Base-by-base conservation (phyloP, 2,329 filamentous ascomycete genomes). In the Penicillium concentricum region DNA sequence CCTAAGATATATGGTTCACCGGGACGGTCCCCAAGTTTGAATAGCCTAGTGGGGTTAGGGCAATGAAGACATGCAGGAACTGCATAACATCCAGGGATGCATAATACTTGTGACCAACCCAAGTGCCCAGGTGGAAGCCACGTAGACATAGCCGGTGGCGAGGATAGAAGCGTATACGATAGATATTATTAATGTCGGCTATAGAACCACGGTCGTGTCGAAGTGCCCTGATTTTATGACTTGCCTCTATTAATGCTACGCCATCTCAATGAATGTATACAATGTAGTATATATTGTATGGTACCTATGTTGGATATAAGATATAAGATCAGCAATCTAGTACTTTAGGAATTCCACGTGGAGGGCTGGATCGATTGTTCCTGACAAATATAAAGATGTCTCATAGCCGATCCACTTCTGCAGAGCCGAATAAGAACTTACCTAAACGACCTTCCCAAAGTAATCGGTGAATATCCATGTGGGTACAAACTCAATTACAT, bases 311-410 rank as follows among this genome's bases (percentile, higher is more conserved):
- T n/a, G n/a, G n/a, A n/a, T 26, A 26, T 6, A 5, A 6, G 5
- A 26, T 26, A 26, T 35, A 35, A 35, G 32, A 46, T 46, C 42
- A 47, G 12, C 32, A n/a, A 22, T 37, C 8, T 37, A 10, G 42
- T 46, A 45, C 50, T 28, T 51, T 44, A 2, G 20, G 8, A 35
- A 22, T 52, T n/a, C 50, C 50, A 52, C 50, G 50, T 52, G 50
- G 24, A 26, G 24, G 24, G 50, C 30, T 24, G 37, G 50, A 52
- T 52, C 49, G 35, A 42, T 42, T 41, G 35, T 50, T 16, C 37
- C 47, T 47, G 44, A 35, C 44, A 20, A 28, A 30, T 30, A 42
- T 50, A 50, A 26, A 16, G 26, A 28, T 28, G 46, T 30, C 26
- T 42, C 35, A 32, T 37, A 18, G 8, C 5, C 6, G 26, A n/a